These are phyloP conservation scores for Aspergillus floridensis DNA, from an alignment of 2,329 filamentous ascomycete species.

Conservation along the genomic window DNA sequence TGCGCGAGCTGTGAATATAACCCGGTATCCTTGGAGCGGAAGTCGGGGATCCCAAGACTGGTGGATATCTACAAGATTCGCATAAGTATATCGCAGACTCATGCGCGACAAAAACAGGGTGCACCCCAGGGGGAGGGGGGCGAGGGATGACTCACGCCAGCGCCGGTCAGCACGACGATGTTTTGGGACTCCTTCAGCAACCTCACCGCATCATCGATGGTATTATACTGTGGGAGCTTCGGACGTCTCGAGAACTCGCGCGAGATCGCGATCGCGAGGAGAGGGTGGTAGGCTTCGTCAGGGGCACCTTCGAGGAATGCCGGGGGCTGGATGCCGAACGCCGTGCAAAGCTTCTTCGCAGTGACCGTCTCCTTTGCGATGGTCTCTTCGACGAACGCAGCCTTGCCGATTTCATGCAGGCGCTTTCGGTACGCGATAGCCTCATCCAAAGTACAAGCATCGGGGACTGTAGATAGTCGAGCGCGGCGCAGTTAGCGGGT, in stretches of 20 bases:
- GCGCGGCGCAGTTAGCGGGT: neutral
- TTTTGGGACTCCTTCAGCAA: constrained; percentile 73
- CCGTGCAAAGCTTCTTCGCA: constrained; percentile 79
- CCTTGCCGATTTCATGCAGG: constrained; percentile 72
- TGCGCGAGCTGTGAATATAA: constrained; percentile 83
- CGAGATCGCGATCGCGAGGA: constrained; percentile 74
- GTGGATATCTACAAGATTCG: constrained; percentile 68
- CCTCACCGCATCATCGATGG: constrained; percentile 78
- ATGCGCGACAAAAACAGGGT: neutral
- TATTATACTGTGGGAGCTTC: constrained; percentile 78
- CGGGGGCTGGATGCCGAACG: constrained; percentile 75
- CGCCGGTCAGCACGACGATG: constrained; percentile 90
- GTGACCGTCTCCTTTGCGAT: constrained; percentile 67
- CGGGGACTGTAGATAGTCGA: constrained; percentile 37
- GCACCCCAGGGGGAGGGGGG: no score
- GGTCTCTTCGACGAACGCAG: constrained; percentile 71
- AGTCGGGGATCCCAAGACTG: constrained; percentile 93
- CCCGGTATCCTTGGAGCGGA: constrained; percentile 87
- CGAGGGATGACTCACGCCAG: constrained; percentile 55
- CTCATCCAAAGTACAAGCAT: constrained; percentile 66
- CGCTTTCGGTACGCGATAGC: constrained; percentile 65
- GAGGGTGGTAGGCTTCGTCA: constrained; percentile 72
- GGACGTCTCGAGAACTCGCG: constrained; percentile 78
- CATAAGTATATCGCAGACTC: constrained; percentile 5
- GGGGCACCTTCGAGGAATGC: constrained; percentile 67